phyloP scores from a whole-genome alignment of 129 eudicot species.

The Helianthus tuberosus region DNA sequence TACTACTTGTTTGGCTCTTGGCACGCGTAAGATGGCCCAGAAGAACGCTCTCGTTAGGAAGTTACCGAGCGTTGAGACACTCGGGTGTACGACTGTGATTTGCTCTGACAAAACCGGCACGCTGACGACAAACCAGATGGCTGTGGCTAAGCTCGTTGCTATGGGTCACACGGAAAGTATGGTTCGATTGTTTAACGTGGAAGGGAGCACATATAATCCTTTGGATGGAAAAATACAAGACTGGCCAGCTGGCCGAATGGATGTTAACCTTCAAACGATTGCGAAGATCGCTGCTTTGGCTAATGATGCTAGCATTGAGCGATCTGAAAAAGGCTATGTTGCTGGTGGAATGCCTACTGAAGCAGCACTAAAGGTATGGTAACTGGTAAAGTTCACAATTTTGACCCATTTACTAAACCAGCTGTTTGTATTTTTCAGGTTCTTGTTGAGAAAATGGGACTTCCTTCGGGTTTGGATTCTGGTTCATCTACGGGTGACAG shows the following conservation, averaged over 20 bases:
- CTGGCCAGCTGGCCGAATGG: conserved; percentile 78
- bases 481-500: conserved; percentile 28
- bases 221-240: conserved; percentile 70
- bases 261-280: conserved; percentile 63
- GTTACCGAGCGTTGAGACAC: conserved; percentile 86
- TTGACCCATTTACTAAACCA: background rate
- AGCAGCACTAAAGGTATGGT: conserved; percentile 76
- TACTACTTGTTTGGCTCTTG: conserved; percentile 85
- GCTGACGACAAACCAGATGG: conserved; percentile 82
- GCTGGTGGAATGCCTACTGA: conserved; percentile 90
- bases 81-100: conserved; percentile 89
- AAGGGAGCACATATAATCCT: conserved; percentile 84
- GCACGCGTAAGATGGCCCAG: conserved; percentile 86
- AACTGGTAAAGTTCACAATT: background rate
- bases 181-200: conserved; percentile 57
- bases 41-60: conserved; percentile 87
- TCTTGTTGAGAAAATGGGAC: conserved; percentile 86
- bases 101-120: conserved; percentile 92
- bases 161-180: conserved; percentile 47
- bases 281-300: conserved; percentile 86
- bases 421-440: conserved; percentile 44
- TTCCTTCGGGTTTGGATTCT: conserved; percentile 46
- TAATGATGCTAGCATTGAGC: conserved; percentile 85
- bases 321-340: conserved; percentile 58
- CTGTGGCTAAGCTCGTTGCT: conserved; percentile 77